phyloP scores from a whole-genome alignment of 2,329 filamentous ascomycete species.

The Microascus cirrosus region DNA sequence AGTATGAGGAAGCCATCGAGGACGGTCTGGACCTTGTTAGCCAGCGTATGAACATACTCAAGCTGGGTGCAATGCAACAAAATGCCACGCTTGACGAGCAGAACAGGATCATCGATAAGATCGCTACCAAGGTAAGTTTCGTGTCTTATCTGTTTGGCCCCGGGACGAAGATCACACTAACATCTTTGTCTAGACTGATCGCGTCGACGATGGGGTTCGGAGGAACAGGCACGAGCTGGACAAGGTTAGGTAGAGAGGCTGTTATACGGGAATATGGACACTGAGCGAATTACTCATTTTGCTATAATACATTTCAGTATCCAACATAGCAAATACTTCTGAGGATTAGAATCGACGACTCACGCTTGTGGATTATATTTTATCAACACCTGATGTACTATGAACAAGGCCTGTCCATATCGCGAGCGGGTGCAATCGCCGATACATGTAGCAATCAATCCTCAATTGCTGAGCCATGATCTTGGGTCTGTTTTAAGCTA shows the following conservation, averaged over 20 bases:
- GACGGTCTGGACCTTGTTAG: slow-evolving; percentile 53
- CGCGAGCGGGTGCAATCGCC: too few relatives aligned
- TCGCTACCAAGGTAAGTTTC: slow-evolving; percentile 61
- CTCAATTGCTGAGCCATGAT: too few relatives aligned
- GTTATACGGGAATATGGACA: not conserved
- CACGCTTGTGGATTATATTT: too few relatives aligned
- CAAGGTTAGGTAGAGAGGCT: slow-evolving; percentile 33
- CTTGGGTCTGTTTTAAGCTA: too few relatives aligned
- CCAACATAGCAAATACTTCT: not conserved
- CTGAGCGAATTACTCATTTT: not conserved
- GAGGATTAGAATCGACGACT: not conserved
- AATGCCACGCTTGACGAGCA: slow-evolving; percentile 65
- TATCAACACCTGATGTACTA: too few relatives aligned
- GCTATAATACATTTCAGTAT: not conserved
- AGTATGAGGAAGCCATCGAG: slow-evolving; percentile 45
- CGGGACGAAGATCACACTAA: not conserved
- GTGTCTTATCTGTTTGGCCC: not conserved
- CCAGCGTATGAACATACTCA: slow-evolving; percentile 58
- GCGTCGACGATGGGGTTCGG: slow-evolving; percentile 69
- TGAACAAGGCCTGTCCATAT: too few relatives aligned
- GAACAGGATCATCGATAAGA: slow-evolving; percentile 63
- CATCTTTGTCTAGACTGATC: slow-evolving; percentile 52
- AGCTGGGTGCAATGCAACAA: slow-evolving; percentile 62
- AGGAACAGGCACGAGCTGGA: slow-evolving; percentile 66
- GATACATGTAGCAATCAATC: too few relatives aligned